phyloP scores from a whole-genome alignment of 176 grass and related monocot genomes.

The Cenchrus fungigraminus region DNA sequence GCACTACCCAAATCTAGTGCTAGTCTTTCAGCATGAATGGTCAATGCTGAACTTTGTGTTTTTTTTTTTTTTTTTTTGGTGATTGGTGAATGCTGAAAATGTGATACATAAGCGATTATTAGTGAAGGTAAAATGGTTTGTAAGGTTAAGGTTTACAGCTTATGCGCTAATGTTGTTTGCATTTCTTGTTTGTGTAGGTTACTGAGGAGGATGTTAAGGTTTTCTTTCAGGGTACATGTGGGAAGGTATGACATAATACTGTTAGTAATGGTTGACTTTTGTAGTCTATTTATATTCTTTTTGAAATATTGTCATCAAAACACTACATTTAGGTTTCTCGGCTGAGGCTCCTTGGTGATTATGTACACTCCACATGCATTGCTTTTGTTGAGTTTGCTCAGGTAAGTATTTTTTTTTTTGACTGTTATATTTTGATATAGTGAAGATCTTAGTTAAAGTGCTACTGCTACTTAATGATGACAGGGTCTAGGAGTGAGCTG shows the following conservation, averaged over 20 bases:
- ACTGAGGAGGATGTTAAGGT: conserved; percentile 80
- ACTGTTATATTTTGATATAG: conserved; percentile 5
- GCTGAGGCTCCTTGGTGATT: conserved; percentile 90
- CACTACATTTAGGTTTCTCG: conserved; percentile 73
- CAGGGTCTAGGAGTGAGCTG: background rate
- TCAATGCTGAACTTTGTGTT: background rate
- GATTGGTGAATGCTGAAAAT: background rate
- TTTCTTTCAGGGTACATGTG: conserved; percentile 80
- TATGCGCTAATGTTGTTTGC: background rate
- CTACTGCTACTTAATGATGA: background rate
- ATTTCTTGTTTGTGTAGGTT: conserved; percentile 58
- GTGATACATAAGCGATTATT: background rate
- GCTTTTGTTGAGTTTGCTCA: conserved; percentile 95
- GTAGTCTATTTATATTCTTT: conserved; percentile 13
- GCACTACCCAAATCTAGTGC: background rate
- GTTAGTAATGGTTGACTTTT: background rate
- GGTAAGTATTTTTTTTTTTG: conserved; percentile 42
- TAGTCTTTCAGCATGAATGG: background rate
- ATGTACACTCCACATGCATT: conserved; percentile 87
- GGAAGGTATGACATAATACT: conserved; percentile 55
- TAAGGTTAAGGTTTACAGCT: background rate
- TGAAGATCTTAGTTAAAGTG: background rate
- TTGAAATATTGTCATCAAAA: conserved; percentile 7
- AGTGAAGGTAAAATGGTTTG: background rate
- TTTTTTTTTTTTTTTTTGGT: background rate